A percentile compares a stretch with the other conserved stretches of the same genome.
phyloP scores from a whole-genome alignment of 805 yeast genomes.

The Yarrowia sp. region DNA sequence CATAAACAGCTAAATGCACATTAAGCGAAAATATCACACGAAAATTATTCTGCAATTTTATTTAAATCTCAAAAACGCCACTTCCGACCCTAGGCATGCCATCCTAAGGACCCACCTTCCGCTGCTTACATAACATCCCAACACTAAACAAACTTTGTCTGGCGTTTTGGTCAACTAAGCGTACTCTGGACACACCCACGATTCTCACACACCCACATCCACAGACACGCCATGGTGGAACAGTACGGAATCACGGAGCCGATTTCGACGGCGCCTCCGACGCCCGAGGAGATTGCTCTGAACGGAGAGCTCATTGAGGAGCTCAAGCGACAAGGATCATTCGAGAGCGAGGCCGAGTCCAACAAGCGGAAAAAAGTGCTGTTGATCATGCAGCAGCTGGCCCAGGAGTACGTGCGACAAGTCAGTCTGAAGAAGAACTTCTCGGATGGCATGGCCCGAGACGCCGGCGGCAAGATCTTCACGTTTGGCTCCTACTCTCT shows the following conservation, averaged over 20 bases:
- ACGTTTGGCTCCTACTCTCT: slow-evolving; percentile 91
- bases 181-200: not conserved
- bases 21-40: no score
- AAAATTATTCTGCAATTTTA: no score
- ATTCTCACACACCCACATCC: not conserved
- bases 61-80: no score
- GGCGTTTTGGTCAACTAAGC: not conserved
- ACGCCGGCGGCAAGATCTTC: slow-evolving; percentile 97
- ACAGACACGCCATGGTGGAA: not conserved
- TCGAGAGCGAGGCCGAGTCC: slow-evolving; percentile 84
- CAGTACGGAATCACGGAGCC: slow-evolving; percentile 75
- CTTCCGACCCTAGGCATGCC: no score
- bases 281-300: slow-evolving; percentile 69
- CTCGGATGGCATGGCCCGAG: slow-evolving; percentile 96
- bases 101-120: no score
- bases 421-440: slow-evolving; percentile 82
- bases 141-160: slow-evolving; percentile 5
- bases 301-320: slow-evolving; percentile 78
- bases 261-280: slow-evolving; percentile 80
- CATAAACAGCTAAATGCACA: no score
- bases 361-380: slow-evolving; percentile 74
- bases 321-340: slow-evolving; percentile 77
- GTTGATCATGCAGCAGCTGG: slow-evolving; percentile 64
- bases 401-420: slow-evolving; percentile 75
- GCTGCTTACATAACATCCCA: not conserved